Percentiles rank a stretch among this genome's conserved stretches.
These are phyloP conservation scores for Acidiella bohemica DNA, from an alignment of 495 filamentous ascomycete genomes.

Conservation along the genomic window DNA sequence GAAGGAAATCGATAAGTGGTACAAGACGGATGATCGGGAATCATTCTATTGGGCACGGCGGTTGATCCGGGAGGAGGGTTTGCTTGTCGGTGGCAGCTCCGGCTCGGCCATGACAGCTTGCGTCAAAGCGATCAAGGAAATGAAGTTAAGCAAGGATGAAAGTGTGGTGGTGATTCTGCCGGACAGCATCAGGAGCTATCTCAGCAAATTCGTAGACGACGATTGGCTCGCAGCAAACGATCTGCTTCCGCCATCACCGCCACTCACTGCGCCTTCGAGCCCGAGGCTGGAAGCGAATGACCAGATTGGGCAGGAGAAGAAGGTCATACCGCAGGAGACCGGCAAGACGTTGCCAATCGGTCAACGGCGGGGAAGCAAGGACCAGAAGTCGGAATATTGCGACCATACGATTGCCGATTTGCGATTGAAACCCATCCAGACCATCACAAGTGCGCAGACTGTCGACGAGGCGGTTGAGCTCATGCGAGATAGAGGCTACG, in stretches of 20 bases:
- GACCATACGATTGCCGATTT: constrained; percentile 66
- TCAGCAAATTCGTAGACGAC: constrained; percentile 98
- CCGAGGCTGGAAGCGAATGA: constrained; percentile 19
- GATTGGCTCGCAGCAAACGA: constrained; percentile 95
- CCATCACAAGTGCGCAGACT: constrained; percentile 49
- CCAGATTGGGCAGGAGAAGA: constrained; percentile 5
- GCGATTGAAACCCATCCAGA: constrained; percentile 82
- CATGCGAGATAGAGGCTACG: constrained; percentile 94
- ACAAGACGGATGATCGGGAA: constrained; percentile 90
- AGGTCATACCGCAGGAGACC: neutral
- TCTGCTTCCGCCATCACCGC: constrained; percentile 51
- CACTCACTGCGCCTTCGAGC: constrained; percentile 36
- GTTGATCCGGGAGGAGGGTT: constrained; percentile 85
- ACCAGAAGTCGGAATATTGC: constrained; percentile 41
- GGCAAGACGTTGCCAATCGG: constrained; percentile 11
- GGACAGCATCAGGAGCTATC: constrained; percentile 91
- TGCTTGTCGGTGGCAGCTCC: constrained; percentile 88
- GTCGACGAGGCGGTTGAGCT: constrained; percentile 84
- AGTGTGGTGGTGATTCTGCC: constrained; percentile 82
- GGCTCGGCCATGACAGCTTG: constrained; percentile 84
- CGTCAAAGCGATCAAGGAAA: constrained; percentile 59
- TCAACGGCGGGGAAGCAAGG: neutral
- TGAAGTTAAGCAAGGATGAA: constrained; percentile 58
- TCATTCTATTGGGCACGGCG: constrained; percentile 80
- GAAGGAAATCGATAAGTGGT: constrained; percentile 77